Percentiles rank a stretch among this genome's conserved stretches.
These are phyloP conservation scores for Xylaria castorea DNA, from an alignment of 495 filamentous ascomycete genomes.

Conservation along the genomic window DNA sequence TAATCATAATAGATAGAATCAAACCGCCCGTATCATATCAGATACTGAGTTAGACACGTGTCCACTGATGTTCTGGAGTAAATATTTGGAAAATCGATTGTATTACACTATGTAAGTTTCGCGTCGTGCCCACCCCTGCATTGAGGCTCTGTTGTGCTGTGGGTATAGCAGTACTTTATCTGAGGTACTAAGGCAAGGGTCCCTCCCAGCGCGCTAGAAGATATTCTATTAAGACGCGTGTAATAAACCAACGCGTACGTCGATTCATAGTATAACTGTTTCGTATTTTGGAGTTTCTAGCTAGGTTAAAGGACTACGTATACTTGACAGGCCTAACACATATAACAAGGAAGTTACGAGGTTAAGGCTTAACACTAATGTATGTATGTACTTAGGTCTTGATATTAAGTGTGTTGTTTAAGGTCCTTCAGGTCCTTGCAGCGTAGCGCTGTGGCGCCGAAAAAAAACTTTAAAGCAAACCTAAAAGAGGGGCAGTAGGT, in stretches of 20 bases:
- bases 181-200: background rate
- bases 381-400: too few species aligned
- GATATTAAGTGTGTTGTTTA: background rate
- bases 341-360: background rate
- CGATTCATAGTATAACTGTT: background rate
- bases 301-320: background rate
- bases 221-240: background rate
- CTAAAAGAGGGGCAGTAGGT: conserved; percentile 8
- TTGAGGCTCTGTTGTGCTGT: background rate
- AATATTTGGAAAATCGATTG: background rate
- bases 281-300: background rate
- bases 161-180: background rate
- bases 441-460: background rate
- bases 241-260: background rate
- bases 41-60: background rate
- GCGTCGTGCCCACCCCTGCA: background rate
- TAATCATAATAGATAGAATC: conserved; percentile 17
- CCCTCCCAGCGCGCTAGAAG: background rate
- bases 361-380: background rate
- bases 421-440: background rate
- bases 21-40: background rate
- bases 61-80: background rate
- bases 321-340: background rate
- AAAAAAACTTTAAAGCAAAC: background rate
- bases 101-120: background rate